Evolutionary conservation across 169 alveolate genomes (phyloP).

Genomic region (Cryptosporidium xiaoi): DNA sequence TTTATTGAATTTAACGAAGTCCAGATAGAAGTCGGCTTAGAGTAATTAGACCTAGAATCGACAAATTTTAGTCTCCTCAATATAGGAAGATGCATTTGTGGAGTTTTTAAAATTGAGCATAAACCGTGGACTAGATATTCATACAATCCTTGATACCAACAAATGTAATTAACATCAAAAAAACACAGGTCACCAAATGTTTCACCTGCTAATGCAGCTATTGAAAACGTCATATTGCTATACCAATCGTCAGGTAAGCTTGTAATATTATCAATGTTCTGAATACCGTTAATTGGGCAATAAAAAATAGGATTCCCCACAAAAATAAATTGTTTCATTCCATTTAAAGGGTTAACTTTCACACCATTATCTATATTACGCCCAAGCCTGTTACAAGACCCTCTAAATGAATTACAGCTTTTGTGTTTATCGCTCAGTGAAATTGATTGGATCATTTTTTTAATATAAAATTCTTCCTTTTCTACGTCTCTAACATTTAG

Average conservation of each 20-base stretch:
- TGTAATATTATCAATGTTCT: constrained; percentile 25
- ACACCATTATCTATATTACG: not conserved
- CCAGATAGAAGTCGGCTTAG: constrained; percentile 61
- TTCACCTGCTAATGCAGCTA: constrained; percentile 1
- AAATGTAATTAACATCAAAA: constrained; percentile 21
- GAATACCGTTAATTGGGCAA: constrained; percentile 26
- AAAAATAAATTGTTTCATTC: constrained; percentile 37
- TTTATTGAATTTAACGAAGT: constrained; percentile 21
- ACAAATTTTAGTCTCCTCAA: constrained; percentile 24
- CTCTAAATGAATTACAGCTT: not conserved
- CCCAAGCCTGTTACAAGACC: not conserved
- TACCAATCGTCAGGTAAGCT: constrained; percentile 56
- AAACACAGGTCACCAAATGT: constrained; percentile 1
- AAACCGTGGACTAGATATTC: constrained; percentile 11
- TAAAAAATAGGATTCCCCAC: constrained; percentile 13
- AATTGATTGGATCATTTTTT: constrained; percentile 5
- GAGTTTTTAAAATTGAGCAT: constrained; percentile 39
- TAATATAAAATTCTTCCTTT: constrained; percentile 37
- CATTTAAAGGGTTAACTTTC: not conserved
- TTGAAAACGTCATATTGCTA: constrained; percentile 26
- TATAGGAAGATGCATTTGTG: constrained; percentile 52
- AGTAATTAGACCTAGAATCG: not conserved
- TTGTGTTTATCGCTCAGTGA: not conserved
- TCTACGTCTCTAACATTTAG: constrained; percentile 56
- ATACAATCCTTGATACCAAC: constrained; percentile 66